A percentile compares a stretch with the other conserved stretches of the same genome.
Evolutionary conservation across 352 stramenopile genomes (phyloP).

Genomic region (Aphanomyces astaci): DNA sequence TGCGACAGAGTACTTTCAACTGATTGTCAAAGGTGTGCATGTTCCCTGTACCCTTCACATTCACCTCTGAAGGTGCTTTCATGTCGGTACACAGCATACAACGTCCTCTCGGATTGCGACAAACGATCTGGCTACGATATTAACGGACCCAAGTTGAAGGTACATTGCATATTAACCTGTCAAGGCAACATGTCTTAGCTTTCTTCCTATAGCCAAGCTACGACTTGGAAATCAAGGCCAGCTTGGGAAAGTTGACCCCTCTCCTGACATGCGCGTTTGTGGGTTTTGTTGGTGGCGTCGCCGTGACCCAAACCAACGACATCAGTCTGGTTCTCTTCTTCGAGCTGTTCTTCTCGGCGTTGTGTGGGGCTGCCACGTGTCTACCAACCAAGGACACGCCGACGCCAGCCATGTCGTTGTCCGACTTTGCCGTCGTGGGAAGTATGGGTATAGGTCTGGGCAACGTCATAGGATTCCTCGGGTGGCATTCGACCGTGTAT

Average conservation of each 20-base stretch:
- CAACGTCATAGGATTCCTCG: slow-evolving; percentile 15
- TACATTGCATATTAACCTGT: background rate
- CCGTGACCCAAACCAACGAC: slow-evolving; percentile 7
- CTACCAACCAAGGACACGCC: background rate
- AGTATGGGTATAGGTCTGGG: slow-evolving; percentile 7
- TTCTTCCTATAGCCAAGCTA: no score
- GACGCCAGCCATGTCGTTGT: slow-evolving; percentile 1
- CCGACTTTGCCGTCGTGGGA: slow-evolving; percentile 17
- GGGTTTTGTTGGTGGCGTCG: background rate
- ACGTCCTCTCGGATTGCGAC: slow-evolving; percentile 14
- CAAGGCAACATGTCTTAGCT: background rate
- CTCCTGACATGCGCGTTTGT: slow-evolving; percentile 1
- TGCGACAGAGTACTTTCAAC: slow-evolving; percentile 18
- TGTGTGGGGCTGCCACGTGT: background rate
- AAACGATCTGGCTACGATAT: slow-evolving; percentile 17
- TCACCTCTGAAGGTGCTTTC: no score
- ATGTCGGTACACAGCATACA: no score
- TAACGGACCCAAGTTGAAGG: slow-evolving; percentile 18
- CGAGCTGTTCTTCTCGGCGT: slow-evolving; percentile 10
- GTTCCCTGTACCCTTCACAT: no score
- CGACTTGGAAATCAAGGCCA: slow-evolving; percentile 17
- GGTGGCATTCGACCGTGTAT: background rate
- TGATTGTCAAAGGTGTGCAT: slow-evolving; percentile 17
- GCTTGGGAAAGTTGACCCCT: slow-evolving; percentile 8
- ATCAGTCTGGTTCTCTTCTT: slow-evolving; percentile 12